Evolutionary conservation across 1,139 yeast genomes (phyloP).

Genomic region (Pichia sp.): DNA sequence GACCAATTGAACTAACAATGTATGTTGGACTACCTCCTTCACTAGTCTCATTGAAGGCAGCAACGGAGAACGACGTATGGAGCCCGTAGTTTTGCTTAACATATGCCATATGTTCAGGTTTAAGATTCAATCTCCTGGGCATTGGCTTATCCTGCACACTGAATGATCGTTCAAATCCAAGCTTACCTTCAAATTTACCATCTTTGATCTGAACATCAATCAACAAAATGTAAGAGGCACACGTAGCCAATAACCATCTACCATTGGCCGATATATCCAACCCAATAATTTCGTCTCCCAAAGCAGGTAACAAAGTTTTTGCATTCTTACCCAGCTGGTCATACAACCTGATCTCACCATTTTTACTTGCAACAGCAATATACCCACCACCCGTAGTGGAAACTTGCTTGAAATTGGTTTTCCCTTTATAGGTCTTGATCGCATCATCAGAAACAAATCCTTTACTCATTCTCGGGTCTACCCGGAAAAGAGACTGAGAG

Average conservation of each 20-base stretch:
- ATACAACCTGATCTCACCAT: conserved; percentile 72
- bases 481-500: conserved; percentile 56
- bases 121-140: conserved; percentile 61
- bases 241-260: conserved; percentile 75
- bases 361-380: conserved; percentile 68
- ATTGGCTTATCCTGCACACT: conserved; percentile 62
- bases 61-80: conserved; percentile 60
- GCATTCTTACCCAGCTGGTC: conserved; percentile 71
- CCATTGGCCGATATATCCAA: conserved; percentile 77
- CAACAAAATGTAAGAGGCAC: conserved; percentile 62
- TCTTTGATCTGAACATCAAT: conserved; percentile 60
- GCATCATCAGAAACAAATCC: conserved; percentile 52
- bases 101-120: conserved; percentile 68
- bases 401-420: conserved; percentile 55
- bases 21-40: conserved; percentile 54
- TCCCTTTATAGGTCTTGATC: conserved; percentile 45
- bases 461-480: conserved; percentile 73
- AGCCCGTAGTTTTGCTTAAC: conserved; percentile 52
- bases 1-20: conserved; percentile 74
- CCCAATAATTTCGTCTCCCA: conserved; percentile 69
- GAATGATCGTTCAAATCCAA: conserved; percentile 65
- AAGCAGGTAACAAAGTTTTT: conserved; percentile 71
- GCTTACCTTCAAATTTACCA: conserved; percentile 55
- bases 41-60: conserved; percentile 57
- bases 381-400: conserved; percentile 71